Base-by-base conservation (phyloP, 2,329 filamentous ascomycete genomes). In the Aspergillus japonicus region DNA sequence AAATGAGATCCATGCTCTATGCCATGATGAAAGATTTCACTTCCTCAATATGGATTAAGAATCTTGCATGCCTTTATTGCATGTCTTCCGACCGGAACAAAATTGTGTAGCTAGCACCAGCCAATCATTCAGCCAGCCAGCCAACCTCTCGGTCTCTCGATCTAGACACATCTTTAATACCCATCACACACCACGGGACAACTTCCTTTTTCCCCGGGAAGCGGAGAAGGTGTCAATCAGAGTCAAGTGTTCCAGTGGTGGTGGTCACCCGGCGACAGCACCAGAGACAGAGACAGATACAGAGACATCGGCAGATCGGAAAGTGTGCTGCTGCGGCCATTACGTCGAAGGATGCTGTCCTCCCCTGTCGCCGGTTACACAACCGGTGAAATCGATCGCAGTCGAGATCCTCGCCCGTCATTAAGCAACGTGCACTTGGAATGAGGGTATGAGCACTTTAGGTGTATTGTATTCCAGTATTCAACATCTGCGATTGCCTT, bases 381-480 rank as follows among this genome's bases (percentile, higher is more conserved):
- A 33, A 47, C 42, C 52, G 42, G 44, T 31, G 24, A 31, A 16
- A 35, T 54, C 52, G 42, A 54, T 48, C 42, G 29, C 42, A 54
- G 52, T 54, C 52, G 42, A 54, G 52, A 54, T 54, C 47, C 52
- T 47, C 42, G 33, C 6, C 26, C 26, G 26, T 29, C 26, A 29
- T 35, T 12, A 35, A 16, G 33, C 33, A 35, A 35, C 33, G 33
- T 35, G 33, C 33, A 12, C 14, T 16, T 35, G 5, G 33, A 16
- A 16, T 5, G 33, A 16, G 33, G 33, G 4, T 35, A 5, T 16
- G 33, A 10, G 26, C 7, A 29, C 26, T 16, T 16, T 16, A 35
- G 8, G 33, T 33, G 14, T 35, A 35, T 5, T 35, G 26, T 29
- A 29, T 35, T 3, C 3, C 33, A 35, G 4, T 12, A 35, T 1